Percentiles rank a stretch among this genome's conserved stretches.
Conservation (phyloP, 2,329 filamentous ascomycete species). For the Aspergillus sp. region DNA sequence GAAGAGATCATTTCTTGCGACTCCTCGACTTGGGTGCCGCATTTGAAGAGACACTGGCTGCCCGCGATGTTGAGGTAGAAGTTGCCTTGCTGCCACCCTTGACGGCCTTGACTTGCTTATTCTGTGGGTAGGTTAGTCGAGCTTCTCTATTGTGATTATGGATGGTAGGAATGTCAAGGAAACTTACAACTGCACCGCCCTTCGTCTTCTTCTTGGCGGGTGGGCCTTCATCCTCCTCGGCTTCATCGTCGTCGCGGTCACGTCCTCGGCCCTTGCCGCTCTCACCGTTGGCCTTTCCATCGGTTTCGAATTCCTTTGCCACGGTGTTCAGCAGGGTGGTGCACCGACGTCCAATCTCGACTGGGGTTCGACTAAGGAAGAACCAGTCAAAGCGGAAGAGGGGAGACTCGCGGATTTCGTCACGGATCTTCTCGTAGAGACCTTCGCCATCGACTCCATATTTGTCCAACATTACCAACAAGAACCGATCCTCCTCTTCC, state of each 20-base stretch:
- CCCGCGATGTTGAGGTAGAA: slow-evolving; percentile 77
- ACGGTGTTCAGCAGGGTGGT: slow-evolving; percentile 93
- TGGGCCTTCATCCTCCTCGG: slow-evolving; percentile 76
- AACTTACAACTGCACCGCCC: slow-evolving; percentile 79
- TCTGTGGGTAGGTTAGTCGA: slow-evolving; percentile 56
- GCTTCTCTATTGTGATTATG: neutral
- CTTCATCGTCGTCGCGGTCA: slow-evolving; percentile 74
- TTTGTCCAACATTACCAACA: slow-evolving; percentile 89
- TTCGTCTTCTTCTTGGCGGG: slow-evolving; percentile 96
- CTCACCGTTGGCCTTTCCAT: slow-evolving; percentile 61
- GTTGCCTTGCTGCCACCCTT: slow-evolving; percentile 75
- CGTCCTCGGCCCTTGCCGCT: slow-evolving; percentile 64
- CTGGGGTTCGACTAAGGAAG: slow-evolving; percentile 90
- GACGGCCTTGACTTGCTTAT: slow-evolving; percentile 87
- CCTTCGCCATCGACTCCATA: slow-evolving; percentile 88
- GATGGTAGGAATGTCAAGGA: neutral
- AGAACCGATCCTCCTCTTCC: slow-evolving; percentile 94
- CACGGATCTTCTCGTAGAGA: slow-evolving; percentile 91
- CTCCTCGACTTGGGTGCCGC: slow-evolving; percentile 54
- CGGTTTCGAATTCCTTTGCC: slow-evolving; percentile 86
- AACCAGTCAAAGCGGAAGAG: slow-evolving; percentile 99
- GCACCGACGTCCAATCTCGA: slow-evolving; percentile 89
- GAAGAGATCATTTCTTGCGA: slow-evolving; percentile 50
- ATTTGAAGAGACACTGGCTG: slow-evolving; percentile 82
- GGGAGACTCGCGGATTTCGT: slow-evolving; percentile 91